Base-by-base conservation (phyloP, 345 rosid genomes). In the Brassica cretica region DNA sequence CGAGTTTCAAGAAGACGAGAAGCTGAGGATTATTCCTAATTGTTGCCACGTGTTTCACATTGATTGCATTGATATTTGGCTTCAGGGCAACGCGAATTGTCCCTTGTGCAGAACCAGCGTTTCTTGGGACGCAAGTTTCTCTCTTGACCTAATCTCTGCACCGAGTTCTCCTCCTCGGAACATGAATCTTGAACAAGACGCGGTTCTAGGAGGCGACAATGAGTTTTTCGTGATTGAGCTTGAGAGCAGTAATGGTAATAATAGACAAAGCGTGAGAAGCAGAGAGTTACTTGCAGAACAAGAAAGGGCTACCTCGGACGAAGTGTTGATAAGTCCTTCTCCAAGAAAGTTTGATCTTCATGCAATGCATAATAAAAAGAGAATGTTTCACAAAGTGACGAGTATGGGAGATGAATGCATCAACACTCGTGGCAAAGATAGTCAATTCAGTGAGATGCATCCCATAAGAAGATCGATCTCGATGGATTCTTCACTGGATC, bases 331-430 rank as follows among this genome's bases (percentile, higher is more conserved):
- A 27, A 81, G 86, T 76, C 83, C 84, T 69, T 77, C 82, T 1
- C 85, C 88, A 0, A 74, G 78, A 64, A 85, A 87, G 77, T 64
- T 81, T n/a, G 87, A 83, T 62, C 64, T 85, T 65, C 72, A 33
- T 7, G 39, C n/a, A 66, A 39, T 66, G 46, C 78, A 80, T 39
- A 88, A 84, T 18, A 83, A 66, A 21, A 74, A 63, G 8, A 81
- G 84, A 74, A 86, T 83, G 64, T 37, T 83, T 8, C 77, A 74
- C 1, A 89, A 87, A 61, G 67, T 85, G 15, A 84, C 82, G 8
- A 95, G 99, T 81, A 89, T 84, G 96, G 99, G 97, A 18, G 98
- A 95, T 78, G 99, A 93, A 74, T 88, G 92, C 14, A 92, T 95
- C 70, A 86, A 90, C 30, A 87, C 78, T 1, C 86, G 98, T 80